Evolutionary conservation across 176 grass and related monocot genomes (phyloP), one percentile per base, ranked within the genome.

Genomic region (Cenchrus purpureus): DNA sequence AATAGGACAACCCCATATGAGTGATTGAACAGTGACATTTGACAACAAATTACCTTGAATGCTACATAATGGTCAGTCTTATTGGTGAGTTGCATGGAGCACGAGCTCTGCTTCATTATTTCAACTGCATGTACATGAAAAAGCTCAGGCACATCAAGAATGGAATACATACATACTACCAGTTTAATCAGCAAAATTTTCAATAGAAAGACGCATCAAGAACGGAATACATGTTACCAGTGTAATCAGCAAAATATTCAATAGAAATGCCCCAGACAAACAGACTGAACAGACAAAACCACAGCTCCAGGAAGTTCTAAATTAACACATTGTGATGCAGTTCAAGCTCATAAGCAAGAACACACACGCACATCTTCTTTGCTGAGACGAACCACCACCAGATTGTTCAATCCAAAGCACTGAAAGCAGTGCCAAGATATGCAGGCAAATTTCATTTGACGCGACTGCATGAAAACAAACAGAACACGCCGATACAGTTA

Each of bases 1-100:
- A 19, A 28, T 53, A 12, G 31, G 65, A 42, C 60, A 53, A 74
- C 7, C 7, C 29, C 61, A 55, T 44, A 65, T 44, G 42, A 79
- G 48, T 43, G 62, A 73, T 5, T 55, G 67, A 79, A 54, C 42
- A 71, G 9, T 44, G 63, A 53, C 17, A 79, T 17, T 40, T 76
- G 63, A 62, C 10, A 45, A 43, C 59, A 79, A 62, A 60, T 87
- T 90, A 96, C 97, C 93, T 99, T 99, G 78, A 96, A 99, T 10
- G 97, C 97, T 55, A 99, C 89, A 86, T 90, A 92, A 64, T 94
- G 90, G 73, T 99, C 90, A 70, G 88, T 99, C 90, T 99, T 99
- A 78, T 99, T 99, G n/a, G 92, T 88, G 42, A 99, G 81, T 65
- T 89, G 91, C 97, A 99, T 92, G 69, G 91, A 96, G 86, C 97